Percentiles rank a stretch among this genome's conserved stretches.
phyloP scores from a whole-genome alignment of 1,284 basidiomycete genomes.

The Ceratobasidium papillatum region DNA sequence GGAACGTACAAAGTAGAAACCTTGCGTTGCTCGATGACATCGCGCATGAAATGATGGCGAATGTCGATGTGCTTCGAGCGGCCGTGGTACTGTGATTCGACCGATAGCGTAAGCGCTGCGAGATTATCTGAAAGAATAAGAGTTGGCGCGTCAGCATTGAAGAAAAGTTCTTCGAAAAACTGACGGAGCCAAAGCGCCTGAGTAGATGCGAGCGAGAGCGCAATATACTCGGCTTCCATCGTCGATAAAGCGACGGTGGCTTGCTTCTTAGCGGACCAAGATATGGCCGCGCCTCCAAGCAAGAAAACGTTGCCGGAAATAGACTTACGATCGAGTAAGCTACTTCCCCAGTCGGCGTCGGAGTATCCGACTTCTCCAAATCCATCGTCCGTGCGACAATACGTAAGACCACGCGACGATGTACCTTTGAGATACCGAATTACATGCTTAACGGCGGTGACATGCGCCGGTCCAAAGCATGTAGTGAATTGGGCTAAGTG shows the following conservation, averaged over 20 bases:
- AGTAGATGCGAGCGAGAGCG: conserved; percentile 47
- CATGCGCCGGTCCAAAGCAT: conserved; percentile 52
- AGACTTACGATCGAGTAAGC: conserved; percentile 39
- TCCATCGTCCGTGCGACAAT: background rate
- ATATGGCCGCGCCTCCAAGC: conserved; percentile 46
- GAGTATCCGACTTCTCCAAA: conserved; percentile 15
- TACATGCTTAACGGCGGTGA: conserved; percentile 52
- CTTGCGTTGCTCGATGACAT: conserved; percentile 50
- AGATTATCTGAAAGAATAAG: conserved; percentile 50
- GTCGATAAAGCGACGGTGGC: conserved; percentile 48
- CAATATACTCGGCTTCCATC: conserved; percentile 53
- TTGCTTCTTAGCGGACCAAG: conserved; percentile 51
- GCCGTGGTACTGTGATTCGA: conserved; percentile 46
- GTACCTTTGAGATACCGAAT: conserved; percentile 53
- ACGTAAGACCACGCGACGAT: conserved; percentile 2
- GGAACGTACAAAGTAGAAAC: conserved; percentile 48
- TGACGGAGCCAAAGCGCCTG: conserved; percentile 49
- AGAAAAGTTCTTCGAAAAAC: conserved; percentile 48
- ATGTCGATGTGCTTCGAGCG: conserved; percentile 51
- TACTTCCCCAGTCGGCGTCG: conserved; percentile 38
- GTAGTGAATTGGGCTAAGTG: conserved; percentile 53
- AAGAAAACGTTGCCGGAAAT: conserved; percentile 50
- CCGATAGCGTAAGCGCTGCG: conserved; percentile 46
- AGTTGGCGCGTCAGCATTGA: conserved; percentile 38
- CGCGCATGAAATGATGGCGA: conserved; percentile 53